Base-by-base conservation (phyloP, 1,284 basidiomycete species). In the Marasmius oreades region DNA sequence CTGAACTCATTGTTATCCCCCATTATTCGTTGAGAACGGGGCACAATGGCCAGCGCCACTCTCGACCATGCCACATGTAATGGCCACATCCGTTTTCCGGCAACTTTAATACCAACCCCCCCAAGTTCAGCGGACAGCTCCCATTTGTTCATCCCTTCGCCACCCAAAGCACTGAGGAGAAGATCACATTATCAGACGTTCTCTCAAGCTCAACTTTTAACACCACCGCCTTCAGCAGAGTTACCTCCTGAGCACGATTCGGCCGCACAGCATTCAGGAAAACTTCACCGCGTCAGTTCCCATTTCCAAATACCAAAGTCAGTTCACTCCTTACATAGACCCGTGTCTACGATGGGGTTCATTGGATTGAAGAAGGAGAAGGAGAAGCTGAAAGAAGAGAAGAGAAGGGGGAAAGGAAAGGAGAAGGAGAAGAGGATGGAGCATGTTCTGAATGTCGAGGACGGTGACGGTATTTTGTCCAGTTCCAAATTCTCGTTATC, bases 281-380 rank as follows among this genome's bases (percentile, higher is more conserved):
- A 42, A 42, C 39, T 42, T 14, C 39, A 42, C 5, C 39, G 39
- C 39, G n/a, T 4, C n/a, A 16, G 39, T 42, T 42, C 39, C 7
- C 20, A 18, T 16, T 20, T 50, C 12, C 24, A 16, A 31, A 23
- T 31, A 50, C 24, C 23, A 24, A 50, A 50, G n/a, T 50, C 47
- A 14, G n/a, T n/a, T n/a, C 47, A 33, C 12, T 50, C 31, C 8
- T 31, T 31, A 18, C 14, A 18, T 11, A 50, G 47, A 33, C 47
- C 47, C 26, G 26, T 50, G n/a, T 50, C 44, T 45, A 64, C 43
- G 51, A 71, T 74, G 70, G 71, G 68, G 24, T 64, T 73, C 47
- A 53, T 51, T n/a, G 56, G 52, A 16, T 39, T 46, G 43, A 46
- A 28, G n/a, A 64, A 62, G 42, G 66, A 69, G 57, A 69, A 60